Percentiles rank a stretch among this genome's conserved stretches.
These are phyloP conservation scores for Starmerella ratchasimensis DNA, from an alignment of 805 yeast species.

Conservation along the genomic window DNA sequence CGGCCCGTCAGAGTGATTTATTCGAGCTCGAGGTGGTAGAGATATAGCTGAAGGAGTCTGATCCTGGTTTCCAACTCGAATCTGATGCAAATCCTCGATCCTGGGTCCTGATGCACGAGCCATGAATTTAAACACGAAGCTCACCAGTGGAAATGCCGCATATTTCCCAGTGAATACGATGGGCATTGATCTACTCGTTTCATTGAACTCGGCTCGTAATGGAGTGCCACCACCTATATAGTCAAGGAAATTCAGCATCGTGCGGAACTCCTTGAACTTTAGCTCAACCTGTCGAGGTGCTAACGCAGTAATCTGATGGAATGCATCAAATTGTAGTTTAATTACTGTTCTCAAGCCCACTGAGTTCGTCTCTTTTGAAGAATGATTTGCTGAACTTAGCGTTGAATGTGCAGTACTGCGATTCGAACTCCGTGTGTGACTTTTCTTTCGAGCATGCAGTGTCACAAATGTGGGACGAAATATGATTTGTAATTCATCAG, in stretches of 20 bases:
- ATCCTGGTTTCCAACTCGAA: too few species aligned
- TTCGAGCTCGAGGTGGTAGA: too few species aligned
- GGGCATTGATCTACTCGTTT: slow-evolving; percentile 6
- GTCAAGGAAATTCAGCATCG: slow-evolving; percentile 12
- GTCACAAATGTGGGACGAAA: slow-evolving; percentile 10
- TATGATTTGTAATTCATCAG: slow-evolving; percentile 17
- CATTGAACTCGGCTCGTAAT: slow-evolving; percentile 8
- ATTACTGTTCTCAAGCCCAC: slow-evolving; percentile 16
- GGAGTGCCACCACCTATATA: slow-evolving; percentile 10
- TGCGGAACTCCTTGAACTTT: slow-evolving; percentile 17
- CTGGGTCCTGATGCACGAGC: too few species aligned
- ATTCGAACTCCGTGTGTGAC: neutral
- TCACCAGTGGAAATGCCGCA: slow-evolving; percentile 8
- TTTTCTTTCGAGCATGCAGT: slow-evolving; percentile 11
- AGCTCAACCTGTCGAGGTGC: slow-evolving; percentile 17
- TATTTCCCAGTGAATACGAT: slow-evolving; percentile 4
- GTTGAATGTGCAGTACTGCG: slow-evolving; percentile 1
- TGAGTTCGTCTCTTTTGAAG: neutral
- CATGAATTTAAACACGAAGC: slow-evolving; percentile 11
- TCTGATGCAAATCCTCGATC: too few species aligned
- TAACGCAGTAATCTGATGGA: slow-evolving; percentile 12
- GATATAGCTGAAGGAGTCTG: too few species aligned
- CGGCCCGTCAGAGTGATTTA: too few species aligned
- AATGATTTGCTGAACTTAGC: too few species aligned
- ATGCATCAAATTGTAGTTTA: slow-evolving; percentile 13